Conservation (phyloP, 768 basidiomycete genomes). For the Udeniomyces megalosporus region DNA sequence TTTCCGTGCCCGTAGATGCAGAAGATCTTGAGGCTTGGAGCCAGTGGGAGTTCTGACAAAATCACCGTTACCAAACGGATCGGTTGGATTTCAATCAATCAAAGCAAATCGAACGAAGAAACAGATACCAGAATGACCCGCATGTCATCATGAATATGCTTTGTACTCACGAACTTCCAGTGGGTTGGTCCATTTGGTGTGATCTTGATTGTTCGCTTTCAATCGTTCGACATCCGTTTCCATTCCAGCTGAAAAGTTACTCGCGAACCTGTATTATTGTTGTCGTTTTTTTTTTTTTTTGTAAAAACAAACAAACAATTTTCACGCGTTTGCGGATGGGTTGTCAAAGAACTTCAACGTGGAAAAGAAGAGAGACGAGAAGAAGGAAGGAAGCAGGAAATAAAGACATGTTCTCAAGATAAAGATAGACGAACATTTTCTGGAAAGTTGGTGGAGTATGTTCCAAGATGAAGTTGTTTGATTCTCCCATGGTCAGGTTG, state of each 20-base stretch:
- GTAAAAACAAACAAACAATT: not conserved
- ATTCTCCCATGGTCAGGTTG: slow-evolving; percentile 67
- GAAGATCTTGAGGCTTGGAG: slow-evolving; percentile 80
- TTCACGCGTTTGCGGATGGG: not conserved
- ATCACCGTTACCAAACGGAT: no score
- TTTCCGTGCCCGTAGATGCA: slow-evolving; percentile 94
- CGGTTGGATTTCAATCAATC: no score
- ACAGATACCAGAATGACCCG: no score
- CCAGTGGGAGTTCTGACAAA: slow-evolving; percentile 54
- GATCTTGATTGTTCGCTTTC: slow-evolving; percentile 45
- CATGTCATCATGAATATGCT: no score
- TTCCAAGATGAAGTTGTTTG: slow-evolving; percentile 60
- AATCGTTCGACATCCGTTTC: slow-evolving; percentile 48
- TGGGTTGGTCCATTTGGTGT: slow-evolving; percentile 82
- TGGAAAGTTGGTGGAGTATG: slow-evolving; percentile 73
- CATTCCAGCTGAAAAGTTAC: slow-evolving; percentile 78
- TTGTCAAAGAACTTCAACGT: not conserved
- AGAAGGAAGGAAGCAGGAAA: not conserved
- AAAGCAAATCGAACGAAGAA: no score
- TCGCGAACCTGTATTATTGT: slow-evolving; percentile 55
- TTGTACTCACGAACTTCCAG: slow-evolving; percentile 49
- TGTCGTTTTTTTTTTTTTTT: no score
- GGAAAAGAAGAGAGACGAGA: not conserved
- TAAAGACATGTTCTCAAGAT: slow-evolving; percentile 30
- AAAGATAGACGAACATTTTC: slow-evolving; percentile 23